These are phyloP conservation scores for Mimosa bimucronata DNA, from an alignment of 306 rosid species.

Conservation along the genomic window DNA sequence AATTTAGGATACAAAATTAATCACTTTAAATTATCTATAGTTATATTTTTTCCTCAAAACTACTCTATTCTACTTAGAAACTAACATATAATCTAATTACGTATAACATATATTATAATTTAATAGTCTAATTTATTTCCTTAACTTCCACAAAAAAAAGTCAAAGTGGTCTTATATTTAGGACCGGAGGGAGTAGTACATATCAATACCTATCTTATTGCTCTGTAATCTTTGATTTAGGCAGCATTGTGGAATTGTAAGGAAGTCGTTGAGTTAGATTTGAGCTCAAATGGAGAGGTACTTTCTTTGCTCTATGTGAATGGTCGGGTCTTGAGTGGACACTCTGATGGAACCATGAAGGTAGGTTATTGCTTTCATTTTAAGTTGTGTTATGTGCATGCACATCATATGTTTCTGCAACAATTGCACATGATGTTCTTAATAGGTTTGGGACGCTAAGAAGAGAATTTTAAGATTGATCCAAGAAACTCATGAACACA, in stretches of 20 bases:
- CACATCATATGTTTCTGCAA: conserved; percentile 9
- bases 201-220: conserved; percentile 33
- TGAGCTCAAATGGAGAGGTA: conserved; percentile 76
- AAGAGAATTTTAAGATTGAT: conserved; percentile 62
- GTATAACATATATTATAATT: too few species aligned
- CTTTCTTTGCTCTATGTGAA: conserved; percentile 68
- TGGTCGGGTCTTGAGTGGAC: conserved; percentile 79
- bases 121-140: too few species aligned
- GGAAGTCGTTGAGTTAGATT: conserved; percentile 75
- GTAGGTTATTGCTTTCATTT: conserved; percentile 47
- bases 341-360: conserved; percentile 96
- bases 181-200: too few species aligned
- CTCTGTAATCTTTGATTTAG: conserved; percentile 42
- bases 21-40: too few species aligned
- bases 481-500: conserved; percentile 84
- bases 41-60: too few species aligned
- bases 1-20: too few species aligned
- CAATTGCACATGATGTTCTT: conserved; percentile 31
- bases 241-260: conserved; percentile 82
- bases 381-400: background rate
- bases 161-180: too few species aligned
- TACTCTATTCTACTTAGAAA: too few species aligned
- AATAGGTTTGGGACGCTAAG: conserved; percentile 87
- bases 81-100: too few species aligned
- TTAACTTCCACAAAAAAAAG: too few species aligned